Percentiles rank a stretch among this genome's conserved stretches.
Evolutionary conservation across 352 stramenopile genomes (phyloP).

Genomic region (Pythium grandisporangium): DNA sequence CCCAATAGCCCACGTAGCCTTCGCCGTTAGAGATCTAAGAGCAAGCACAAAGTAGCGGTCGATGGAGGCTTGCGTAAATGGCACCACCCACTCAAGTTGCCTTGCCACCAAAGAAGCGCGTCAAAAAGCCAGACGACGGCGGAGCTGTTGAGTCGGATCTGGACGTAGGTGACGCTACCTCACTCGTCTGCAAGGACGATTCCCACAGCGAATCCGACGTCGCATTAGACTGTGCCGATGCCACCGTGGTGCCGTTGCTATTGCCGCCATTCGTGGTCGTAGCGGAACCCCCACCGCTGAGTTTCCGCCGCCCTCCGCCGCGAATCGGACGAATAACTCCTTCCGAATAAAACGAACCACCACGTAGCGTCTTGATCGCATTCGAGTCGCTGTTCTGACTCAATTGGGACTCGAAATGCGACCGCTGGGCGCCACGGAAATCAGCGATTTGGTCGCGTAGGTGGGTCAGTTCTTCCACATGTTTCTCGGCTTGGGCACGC

Average conservation of each 20-base stretch:
- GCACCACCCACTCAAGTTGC: constrained; percentile 4
- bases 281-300: constrained; percentile 8
- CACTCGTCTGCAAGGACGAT: constrained; percentile 12
- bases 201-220: too few species aligned
- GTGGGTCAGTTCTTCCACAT: constrained; percentile 82
- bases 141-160: not conserved
- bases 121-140: constrained; percentile 14
- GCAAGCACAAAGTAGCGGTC: too few species aligned
- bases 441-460: constrained; percentile 80
- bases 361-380: constrained; percentile 61
- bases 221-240: not conserved
- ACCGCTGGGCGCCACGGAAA: constrained; percentile 68
- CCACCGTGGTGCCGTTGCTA: not conserved
- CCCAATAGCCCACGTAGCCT: too few species aligned
- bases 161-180: constrained; percentile 11
- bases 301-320: constrained; percentile 56
- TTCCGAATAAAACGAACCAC: constrained; percentile 55
- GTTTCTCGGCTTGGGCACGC: constrained; percentile 81
- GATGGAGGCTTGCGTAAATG: too few species aligned
- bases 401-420: constrained; percentile 67
- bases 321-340: constrained; percentile 68
- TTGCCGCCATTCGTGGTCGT: not conserved
- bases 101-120: constrained; percentile 18
- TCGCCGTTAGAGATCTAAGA: too few species aligned
- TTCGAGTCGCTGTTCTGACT: constrained; percentile 25